These are phyloP conservation scores for Phytophthora tubulina DNA, from an alignment of 352 stramenopile genomes.

Conservation along the genomic window DNA sequence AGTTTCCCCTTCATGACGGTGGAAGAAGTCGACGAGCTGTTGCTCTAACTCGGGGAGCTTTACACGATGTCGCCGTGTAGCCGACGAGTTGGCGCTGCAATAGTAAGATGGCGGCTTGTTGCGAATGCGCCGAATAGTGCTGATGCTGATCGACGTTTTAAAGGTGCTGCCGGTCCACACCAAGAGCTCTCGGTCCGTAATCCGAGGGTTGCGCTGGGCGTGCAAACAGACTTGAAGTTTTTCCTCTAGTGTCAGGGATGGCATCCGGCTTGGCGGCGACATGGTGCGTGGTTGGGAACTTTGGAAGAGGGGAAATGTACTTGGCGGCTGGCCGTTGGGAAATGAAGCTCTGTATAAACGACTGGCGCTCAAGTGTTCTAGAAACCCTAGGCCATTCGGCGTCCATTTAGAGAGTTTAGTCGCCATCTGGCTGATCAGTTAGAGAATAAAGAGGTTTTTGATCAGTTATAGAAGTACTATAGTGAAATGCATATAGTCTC, in stretches of 20 bases:
- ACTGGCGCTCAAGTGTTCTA: background rate
- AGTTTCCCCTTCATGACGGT: constrained; percentile 2
- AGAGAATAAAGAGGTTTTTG: constrained; percentile 14
- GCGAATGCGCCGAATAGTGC: constrained; percentile 12
- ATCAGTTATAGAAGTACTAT: constrained; percentile 10
- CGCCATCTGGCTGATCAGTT: background rate
- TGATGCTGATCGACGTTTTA: constrained; percentile 14
- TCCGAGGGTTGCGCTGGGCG: background rate
- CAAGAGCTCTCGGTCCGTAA: constrained; percentile 9
- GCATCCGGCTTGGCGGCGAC: background rate
- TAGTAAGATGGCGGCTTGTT: background rate
- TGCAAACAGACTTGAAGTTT: constrained; percentile 8
- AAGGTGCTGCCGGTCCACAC: background rate
- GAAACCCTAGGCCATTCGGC: constrained; percentile 1
- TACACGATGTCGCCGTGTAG: background rate
- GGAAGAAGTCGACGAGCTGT: constrained; percentile 8
- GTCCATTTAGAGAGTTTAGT: constrained; percentile 8
- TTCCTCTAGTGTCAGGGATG: constrained; percentile 5
- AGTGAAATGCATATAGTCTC: constrained; percentile 13
- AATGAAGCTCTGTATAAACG: background rate
- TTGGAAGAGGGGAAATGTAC: background rate
- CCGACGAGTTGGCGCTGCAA: background rate
- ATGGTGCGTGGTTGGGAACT: background rate
- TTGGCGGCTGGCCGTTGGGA: background rate
- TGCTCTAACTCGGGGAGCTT: constrained; percentile 10